Evolutionary conservation across 352 stramenopile genomes (phyloP).

Genomic region (Blastocystis hominis): DNA sequence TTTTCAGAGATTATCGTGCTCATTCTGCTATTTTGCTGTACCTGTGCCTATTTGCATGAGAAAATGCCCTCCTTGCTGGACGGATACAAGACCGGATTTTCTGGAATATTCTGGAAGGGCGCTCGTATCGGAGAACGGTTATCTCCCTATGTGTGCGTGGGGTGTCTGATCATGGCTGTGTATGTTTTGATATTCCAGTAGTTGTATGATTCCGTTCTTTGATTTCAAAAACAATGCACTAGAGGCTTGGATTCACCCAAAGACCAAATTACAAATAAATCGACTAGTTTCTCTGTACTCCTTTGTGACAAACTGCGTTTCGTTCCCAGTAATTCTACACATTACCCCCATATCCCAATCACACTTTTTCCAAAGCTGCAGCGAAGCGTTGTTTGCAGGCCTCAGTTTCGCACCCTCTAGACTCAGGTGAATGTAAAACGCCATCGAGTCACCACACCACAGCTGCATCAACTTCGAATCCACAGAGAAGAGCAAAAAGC

Average conservation of each 20-base stretch:
- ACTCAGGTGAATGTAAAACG: neutral
- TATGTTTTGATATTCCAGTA: conserved; percentile 56
- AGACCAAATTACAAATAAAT: conserved; percentile 21
- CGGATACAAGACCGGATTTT: conserved; percentile 33
- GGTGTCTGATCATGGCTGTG: conserved; percentile 42
- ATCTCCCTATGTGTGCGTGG: conserved; percentile 38
- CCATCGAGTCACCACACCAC: neutral
- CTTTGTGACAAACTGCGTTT: neutral
- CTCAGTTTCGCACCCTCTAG: neutral
- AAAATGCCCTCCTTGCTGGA: conserved; percentile 40
- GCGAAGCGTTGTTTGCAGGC: neutral
- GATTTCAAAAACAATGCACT: neutral
- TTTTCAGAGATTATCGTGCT: conserved; percentile 54
- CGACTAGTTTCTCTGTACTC: neutral
- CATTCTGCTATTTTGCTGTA: conserved; percentile 39
- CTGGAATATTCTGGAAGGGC: conserved; percentile 53
- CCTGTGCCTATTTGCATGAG: conserved; percentile 19
- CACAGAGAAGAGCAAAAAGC: neutral
- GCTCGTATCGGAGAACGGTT: conserved; percentile 35
- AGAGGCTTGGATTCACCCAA: neutral
- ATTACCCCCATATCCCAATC: neutral
- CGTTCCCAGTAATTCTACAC: neutral
- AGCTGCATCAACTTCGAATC: neutral
- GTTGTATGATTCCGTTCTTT: neutral
- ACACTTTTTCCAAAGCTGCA: neutral